Base-by-base conservation (phyloP, 1,284 basidiomycete genomes). In the Schizophyllum amplum region DNA sequence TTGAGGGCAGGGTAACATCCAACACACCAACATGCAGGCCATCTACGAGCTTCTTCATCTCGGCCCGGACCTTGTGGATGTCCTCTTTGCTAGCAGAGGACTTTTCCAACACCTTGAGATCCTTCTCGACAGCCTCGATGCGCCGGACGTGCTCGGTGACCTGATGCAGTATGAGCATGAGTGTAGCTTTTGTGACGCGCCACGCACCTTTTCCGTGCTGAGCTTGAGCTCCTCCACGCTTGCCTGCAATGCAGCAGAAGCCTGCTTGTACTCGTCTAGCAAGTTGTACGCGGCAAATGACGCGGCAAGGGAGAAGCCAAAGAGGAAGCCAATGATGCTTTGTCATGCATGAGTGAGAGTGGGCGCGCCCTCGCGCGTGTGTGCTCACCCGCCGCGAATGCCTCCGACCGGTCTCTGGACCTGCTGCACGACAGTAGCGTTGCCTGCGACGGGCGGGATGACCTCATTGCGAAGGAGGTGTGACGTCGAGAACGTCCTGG, bases 101-200 rank as follows among this genome's bases (percentile, higher is more conserved):
- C 53, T 83, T 81, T n/a, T 80, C 77, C 25, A 95, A 67, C 0
- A 86, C 84, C 68, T 89, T 91, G 62, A 94, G 69, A 66, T 94
- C 92, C 69, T 92, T 92, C 72, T 95, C 92, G 2, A 94, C 90
- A 2, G 84, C 82, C 68, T 94, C 89, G 65, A 95, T 92, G 57
- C 92, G 79, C 60, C 87, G 77, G 3, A 95, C 83, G 70, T 95
- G 92, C 23, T 84, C 82, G 9, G 91, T 86, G 62, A 94, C 87
- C 91, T 94, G 58, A 24, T 55, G 22, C 52, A 5, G 13, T 17
- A 48, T 48, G 24, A 53, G 24, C 27, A 53, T 56, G 47, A 55
- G 24, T 55, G 33, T 33, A 20, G 27, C 24, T 13, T 20, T 20
- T 6, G 46, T 7, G 49, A 15, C 33, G 52, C 5, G 26, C 26